Base-by-base conservation (phyloP, 208 protist genomes). In the Crithidia sp. region DNA sequence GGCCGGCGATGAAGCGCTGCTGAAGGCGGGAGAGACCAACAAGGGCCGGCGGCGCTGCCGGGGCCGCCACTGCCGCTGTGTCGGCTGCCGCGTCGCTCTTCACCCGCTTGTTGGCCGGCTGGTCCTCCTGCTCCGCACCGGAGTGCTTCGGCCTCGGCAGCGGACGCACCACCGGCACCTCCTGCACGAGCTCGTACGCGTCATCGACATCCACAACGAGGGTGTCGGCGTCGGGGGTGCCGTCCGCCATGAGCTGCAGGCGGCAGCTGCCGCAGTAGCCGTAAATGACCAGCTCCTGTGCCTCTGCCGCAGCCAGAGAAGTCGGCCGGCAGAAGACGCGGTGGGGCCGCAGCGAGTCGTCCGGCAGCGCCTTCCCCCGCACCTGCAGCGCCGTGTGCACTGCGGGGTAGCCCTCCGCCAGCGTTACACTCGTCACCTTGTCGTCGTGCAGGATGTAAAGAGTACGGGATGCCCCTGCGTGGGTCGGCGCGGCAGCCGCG, bases 401-500 rank as follows among this genome's bases (percentile, higher is more conserved):
- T 10, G 84, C 67, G 4, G 91, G 81, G 56, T 86, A 89, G 43
- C 86, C 88, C 7, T 82, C 68, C 19, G 71, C 70, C 10, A 92
- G 69, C n/a, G 85, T 84, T 3, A 93, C 68, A 36, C 82, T 88
- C n/a, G 90, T 50, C 17, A 96, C 59, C 6, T 53, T 59, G 50
- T 91, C 77, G 64, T 96, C 91, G 39, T 84, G 81, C 7, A 94
- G 83, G 0, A 94, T 4, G 67, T 94, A 89, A 39, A 94, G 57
- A 43, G 50, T 49, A 17, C 43, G 57, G 43, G 69, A 49, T 47
- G 53, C 71, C 5, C 3, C 69, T 9, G 28, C 3, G 45, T 36
- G 6, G 14, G n/a, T 39, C 14, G 16, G 12, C 2, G 16, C 44
- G 12, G 8, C 67, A n/a, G 37, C 66, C 19, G 41, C 49, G 13